Conservation (phyloP, 225 moss, liverwort and hornwort species). For the Physcomitrium patens region DNA sequence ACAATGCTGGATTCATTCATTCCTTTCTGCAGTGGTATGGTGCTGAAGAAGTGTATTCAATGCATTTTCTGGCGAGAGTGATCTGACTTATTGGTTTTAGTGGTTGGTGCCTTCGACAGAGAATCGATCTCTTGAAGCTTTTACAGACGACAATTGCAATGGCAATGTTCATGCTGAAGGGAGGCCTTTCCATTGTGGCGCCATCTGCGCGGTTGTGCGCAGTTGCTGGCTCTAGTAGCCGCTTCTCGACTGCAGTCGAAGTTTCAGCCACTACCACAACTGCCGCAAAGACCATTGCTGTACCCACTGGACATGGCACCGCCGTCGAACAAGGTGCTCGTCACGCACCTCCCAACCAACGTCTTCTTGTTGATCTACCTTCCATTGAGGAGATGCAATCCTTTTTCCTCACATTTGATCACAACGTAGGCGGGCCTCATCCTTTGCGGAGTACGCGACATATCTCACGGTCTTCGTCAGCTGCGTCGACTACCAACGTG, state of each 20-base stretch:
- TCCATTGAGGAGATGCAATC: neutral
- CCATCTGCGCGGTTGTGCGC: conserved; percentile 27
- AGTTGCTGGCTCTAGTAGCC: conserved; percentile 16
- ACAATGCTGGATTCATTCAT: no score
- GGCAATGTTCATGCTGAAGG: conserved; percentile 33
- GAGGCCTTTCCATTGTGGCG: conserved; percentile 15
- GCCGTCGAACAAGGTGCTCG: conserved; percentile 34
- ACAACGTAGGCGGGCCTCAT: neutral
- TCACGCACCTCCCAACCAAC: neutral
- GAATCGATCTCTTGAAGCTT: neutral
- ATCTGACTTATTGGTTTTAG: neutral
- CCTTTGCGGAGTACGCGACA: neutral
- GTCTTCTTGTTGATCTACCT: neutral
- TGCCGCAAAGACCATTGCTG: conserved; percentile 4
- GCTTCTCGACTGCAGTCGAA: conserved; percentile 29
- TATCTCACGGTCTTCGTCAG: neutral
- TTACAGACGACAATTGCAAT: conserved; percentile 17
- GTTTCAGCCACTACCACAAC: conserved; percentile 20
- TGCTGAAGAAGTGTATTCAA: neutral
- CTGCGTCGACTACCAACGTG: neutral
- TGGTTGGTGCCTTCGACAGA: conserved; percentile 13
- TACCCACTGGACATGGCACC: conserved; percentile 22
- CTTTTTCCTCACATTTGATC: neutral
- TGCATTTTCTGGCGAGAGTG: neutral
- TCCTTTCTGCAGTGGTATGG: no score